Evolutionary conservation across 768 basidiomycete species (phyloP), one percentile per base, ranked within the genome.

Genomic region (Amanita pseudoporphyria): DNA sequence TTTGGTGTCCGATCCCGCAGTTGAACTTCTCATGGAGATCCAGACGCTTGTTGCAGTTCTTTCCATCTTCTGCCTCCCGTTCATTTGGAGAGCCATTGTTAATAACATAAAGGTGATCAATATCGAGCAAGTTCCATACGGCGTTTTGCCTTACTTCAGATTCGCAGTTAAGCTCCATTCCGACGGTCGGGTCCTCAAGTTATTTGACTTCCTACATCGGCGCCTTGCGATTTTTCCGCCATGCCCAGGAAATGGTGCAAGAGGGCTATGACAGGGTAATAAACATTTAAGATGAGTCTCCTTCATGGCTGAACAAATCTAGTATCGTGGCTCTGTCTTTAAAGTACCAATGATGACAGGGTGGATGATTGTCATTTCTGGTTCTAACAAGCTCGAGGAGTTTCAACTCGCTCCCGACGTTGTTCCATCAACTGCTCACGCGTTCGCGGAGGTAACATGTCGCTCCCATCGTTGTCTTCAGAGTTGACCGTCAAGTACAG

Each of bases 331-430:
- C 35, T 49, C 54, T 31, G 49, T 61, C 5, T 79, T 76, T 61
- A 73, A 71, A 57, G 61, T 78, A 6, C 61, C 76, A 0, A 62
- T 62, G 39, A 56, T 74, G 32, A 63, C 70, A 30, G 60, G 65
- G 38, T 79, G 78, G 77, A 51, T 69, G 5, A 64, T 77, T 16
- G 58, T 78, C 6, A 59, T 71, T 22, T 65, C 68, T 9, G 69
- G 72, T 0, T 60, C 62, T 1, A 49, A 62, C 19, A 62, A 66
- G 30, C 59, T 74, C 18, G 72, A 77, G 3, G 73, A 76, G 37
- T 54, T 79, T 24, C 68, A 70, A 36, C 70, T 61, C 50, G 70
- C 71, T 14, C 64, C 70, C 5, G 74, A 76, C 45, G 64, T 71
- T 13, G 64, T 64, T 26, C 60, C 77, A 6, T 76, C 74, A 26